These are phyloP conservation scores for Xylaria telfairii DNA, from an alignment of 495 filamentous ascomycete genomes.

Conservation along the genomic window DNA sequence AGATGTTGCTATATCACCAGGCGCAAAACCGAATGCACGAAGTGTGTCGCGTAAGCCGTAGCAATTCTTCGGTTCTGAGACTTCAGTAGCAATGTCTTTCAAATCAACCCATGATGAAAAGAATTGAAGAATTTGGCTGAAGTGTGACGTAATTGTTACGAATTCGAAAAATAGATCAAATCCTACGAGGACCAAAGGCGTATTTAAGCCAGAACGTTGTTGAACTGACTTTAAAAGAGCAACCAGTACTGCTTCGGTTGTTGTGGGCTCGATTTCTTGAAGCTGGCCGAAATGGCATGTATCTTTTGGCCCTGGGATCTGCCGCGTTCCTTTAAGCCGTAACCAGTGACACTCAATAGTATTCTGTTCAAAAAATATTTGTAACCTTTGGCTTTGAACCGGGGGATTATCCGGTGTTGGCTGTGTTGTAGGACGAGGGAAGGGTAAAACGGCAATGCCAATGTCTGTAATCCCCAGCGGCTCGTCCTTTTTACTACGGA, in stretches of 20 bases:
- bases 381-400: not conserved
- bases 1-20: not conserved
- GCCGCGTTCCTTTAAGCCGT: constrained; percentile 2
- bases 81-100: constrained; percentile 4
- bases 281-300: constrained; percentile 11
- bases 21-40: not conserved
- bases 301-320: not conserved
- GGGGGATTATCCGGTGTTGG: not conserved
- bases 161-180: constrained; percentile 8
- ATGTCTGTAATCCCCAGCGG: constrained; percentile 13
- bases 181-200: not conserved
- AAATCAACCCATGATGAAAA: constrained; percentile 18
- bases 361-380: constrained; percentile 9
- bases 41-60: constrained; percentile 7
- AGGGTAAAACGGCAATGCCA: constrained; percentile 14
- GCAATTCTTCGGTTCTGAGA: not conserved
- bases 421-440: not conserved
- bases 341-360: constrained; percentile 15
- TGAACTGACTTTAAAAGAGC: constrained; percentile 8
- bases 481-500: not conserved
- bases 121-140: not conserved
- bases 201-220: not conserved
- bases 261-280: constrained; percentile 17
- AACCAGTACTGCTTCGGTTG: constrained; percentile 7
- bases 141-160: not conserved